These are phyloP conservation scores for Pseudohyphozyma bogoriensis DNA, from an alignment of 768 basidiomycete species.

Conservation along the genomic window DNA sequence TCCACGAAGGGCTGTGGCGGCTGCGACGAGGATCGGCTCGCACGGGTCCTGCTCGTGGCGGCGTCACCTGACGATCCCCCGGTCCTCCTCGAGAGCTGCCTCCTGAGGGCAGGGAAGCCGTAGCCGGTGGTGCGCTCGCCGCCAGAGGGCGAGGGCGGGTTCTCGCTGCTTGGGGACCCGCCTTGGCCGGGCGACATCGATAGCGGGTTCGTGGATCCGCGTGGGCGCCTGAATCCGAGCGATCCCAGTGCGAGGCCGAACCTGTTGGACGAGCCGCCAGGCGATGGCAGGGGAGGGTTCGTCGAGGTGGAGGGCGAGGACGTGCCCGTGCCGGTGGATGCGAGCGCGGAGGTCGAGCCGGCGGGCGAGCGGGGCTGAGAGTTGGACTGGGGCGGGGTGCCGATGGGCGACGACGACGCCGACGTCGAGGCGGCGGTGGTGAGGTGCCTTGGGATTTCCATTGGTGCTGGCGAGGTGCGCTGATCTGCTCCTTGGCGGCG, in stretches of 20 bases:
- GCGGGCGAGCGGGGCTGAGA: not conserved
- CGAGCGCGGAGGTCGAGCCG: not conserved
- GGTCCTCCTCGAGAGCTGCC: slow-evolving; percentile 13
- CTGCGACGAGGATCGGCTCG: not conserved
- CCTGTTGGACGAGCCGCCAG: slow-evolving; percentile 6
- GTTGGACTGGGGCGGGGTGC: slow-evolving; percentile 7
- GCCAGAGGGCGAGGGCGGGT: slow-evolving; percentile 12
- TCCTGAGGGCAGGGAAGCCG: slow-evolving; percentile 23
- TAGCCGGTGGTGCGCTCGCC: slow-evolving; percentile 9
- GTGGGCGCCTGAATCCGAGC: slow-evolving; percentile 22
- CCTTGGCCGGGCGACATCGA: slow-evolving; percentile 1
- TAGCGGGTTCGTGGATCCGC: slow-evolving; percentile 14
- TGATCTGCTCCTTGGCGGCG: no score
- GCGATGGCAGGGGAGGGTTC: not conserved
- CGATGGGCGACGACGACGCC: not conserved
- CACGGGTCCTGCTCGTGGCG: slow-evolving; percentile 4
- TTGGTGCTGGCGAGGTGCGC: not conserved
- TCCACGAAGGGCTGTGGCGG: not conserved
- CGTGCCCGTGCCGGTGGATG: not conserved
- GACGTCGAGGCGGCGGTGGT: slow-evolving; percentile 2
- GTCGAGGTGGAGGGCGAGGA: not conserved
- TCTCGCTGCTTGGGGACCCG: slow-evolving; percentile 7
- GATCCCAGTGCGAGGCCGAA: slow-evolving; percentile 22
- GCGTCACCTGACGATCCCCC: not conserved
- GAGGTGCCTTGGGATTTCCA: slow-evolving; percentile 16